phyloP scores from a whole-genome alignment of 495 filamentous ascomycete genomes.

The Podospora anserina region DNA sequence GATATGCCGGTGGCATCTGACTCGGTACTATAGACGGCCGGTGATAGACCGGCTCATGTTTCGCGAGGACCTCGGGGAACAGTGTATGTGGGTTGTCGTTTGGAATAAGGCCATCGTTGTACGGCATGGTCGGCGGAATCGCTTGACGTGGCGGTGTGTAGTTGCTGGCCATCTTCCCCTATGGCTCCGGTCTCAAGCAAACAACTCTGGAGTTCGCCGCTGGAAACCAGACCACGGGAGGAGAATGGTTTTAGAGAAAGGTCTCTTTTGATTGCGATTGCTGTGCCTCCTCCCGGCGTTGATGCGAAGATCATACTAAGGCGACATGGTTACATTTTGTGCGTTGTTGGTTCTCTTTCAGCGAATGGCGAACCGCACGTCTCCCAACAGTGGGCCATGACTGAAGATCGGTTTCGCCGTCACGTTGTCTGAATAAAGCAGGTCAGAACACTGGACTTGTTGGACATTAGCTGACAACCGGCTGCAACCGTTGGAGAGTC shows the following conservation, averaged over 20 bases:
- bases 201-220: neutral
- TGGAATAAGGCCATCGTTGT: slow-evolving; percentile 1
- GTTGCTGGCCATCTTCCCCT: neutral
- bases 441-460: too few relatives aligned
- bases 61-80: neutral
- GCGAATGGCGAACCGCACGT: neutral
- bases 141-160: neutral
- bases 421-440: neutral
- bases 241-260: neutral
- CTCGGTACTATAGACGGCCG: neutral
- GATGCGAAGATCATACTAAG: neutral
- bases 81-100: neutral
- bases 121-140: neutral
- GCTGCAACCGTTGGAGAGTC: too few relatives aligned
- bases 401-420: neutral
- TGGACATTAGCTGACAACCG: too few relatives aligned
- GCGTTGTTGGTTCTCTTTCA: neutral
- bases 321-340: neutral
- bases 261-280: neutral
- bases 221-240: neutral
- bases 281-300: neutral
- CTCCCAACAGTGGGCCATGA: neutral
- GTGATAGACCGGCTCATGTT: neutral
- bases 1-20: neutral
- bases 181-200: neutral